Base-by-base conservation (phyloP, 164 flowering plant genomes). In the Cinnamomum chago region DNA sequence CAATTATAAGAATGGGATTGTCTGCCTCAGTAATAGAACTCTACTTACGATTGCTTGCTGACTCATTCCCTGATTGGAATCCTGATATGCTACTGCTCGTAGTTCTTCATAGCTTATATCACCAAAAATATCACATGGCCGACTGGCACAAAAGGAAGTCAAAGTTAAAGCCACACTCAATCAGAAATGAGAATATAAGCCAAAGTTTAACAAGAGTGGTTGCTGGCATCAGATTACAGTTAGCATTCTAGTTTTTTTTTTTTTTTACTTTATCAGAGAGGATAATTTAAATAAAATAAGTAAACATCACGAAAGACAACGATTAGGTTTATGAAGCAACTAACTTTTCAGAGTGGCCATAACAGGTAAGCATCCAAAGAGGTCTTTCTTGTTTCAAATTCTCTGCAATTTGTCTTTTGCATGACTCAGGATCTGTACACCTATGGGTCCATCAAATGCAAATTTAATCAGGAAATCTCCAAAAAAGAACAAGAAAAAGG, bases 21-120 rank as follows among this genome's bases (percentile, higher is more conserved):
- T 28, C 28, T 27, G 47, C 69, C 40, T 67, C 69, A 67, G 28
- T 64, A 6, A 9, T 15, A 17, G 20, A 67, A 17, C 20, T 23
- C n/a, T 23, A 74, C 98, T 90, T 87, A 95, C 99, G 81, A 95
- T 92, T 71, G 88, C 83, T 73, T 81, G 90, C 76, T 90, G 72
- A 84, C 79, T 85, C 80, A 84, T 60, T 40, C 97, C 98, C 67
- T 79, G 79, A 78, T 84, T 88, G 40, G 92, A 92, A 72, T 92
- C 96, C 73, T 88, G 88, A 82, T 95, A 95, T n/a, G 98, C 97
- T 52, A 82, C 80, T 67, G 93, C 89, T 27, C 91, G 87, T 86
- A 93, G 79, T 80, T 95, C 99, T 82, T 95, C 99, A 76, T 77
- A 88, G 82, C 98, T 95, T 75, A 92, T 58, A 77, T 95, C 99